A percentile compares a stretch with the other conserved stretches of the same genome.
These are phyloP conservation scores for Pythium pyrilobum DNA, from an alignment of 352 stramenopile species.

Conservation along the genomic window DNA sequence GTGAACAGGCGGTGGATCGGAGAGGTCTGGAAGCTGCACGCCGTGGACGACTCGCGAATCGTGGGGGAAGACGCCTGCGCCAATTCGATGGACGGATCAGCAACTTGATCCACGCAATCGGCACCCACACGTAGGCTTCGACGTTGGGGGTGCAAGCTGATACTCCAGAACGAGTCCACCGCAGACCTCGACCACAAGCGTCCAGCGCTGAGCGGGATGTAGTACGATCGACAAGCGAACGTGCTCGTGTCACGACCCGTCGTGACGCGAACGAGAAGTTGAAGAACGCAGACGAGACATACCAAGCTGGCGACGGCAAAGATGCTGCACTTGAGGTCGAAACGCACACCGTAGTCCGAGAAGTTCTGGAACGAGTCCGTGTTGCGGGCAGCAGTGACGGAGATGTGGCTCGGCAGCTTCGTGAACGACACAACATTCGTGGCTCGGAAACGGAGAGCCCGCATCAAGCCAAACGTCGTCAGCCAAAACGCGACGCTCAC, in stretches of 20 bases:
- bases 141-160: not conserved
- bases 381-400: not conserved
- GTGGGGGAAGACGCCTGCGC: not conserved
- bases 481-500: constrained; percentile 9
- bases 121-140: not conserved
- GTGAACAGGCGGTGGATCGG: constrained; percentile 11
- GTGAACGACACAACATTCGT: constrained; percentile 3
- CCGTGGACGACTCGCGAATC: constrained; percentile 4
- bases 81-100: not conserved
- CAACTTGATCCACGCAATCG: too few species aligned
- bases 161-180: constrained; percentile 9
- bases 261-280: not conserved
- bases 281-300: not conserved
- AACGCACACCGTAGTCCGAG: not conserved
- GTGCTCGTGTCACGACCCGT: not conserved
- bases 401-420: not conserved
- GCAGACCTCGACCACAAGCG: constrained; percentile 10
- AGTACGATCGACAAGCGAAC: constrained; percentile 9
- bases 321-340: constrained; percentile 5
- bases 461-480: constrained; percentile 12
- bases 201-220: constrained; percentile 18
- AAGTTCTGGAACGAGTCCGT: not conserved
- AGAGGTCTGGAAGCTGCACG: constrained; percentile 11
- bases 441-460: constrained; percentile 7
- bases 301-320: not conserved